A percentile compares a stretch with the other conserved stretches of the same genome.
phyloP scores from a whole-genome alignment of 352 stramenopile genomes.

The Globisporangium canariense region DNA sequence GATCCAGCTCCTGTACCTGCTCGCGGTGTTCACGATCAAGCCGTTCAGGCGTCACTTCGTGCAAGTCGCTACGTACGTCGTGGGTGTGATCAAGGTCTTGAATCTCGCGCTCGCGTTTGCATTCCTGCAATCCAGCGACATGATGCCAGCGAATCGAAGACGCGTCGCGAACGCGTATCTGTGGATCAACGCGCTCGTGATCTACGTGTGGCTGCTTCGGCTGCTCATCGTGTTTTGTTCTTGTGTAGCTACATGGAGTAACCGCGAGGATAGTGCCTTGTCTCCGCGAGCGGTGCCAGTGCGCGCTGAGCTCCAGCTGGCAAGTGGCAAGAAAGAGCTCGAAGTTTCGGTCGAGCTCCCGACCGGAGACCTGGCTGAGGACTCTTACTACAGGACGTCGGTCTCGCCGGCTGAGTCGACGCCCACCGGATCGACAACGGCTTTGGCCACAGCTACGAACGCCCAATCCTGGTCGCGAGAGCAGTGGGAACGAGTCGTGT shows the following conservation, averaged over 20 bases:
- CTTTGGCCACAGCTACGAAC: conserved; percentile 31
- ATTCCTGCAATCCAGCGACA: conserved; percentile 24
- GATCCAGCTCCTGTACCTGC: conserved; percentile 31
- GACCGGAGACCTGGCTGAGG: background rate
- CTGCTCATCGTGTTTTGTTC: conserved; percentile 23
- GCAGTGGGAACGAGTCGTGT: conserved; percentile 11
- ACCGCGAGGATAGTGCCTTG: background rate
- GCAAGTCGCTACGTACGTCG: conserved; percentile 9
- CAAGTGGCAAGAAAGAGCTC: conserved; percentile 3
- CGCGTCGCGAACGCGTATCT: conserved; percentile 27
- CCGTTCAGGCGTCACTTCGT: conserved; percentile 27
- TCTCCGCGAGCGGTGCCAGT: background rate
- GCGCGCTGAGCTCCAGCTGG: background rate
- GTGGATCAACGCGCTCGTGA: conserved; percentile 26
- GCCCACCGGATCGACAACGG: conserved; percentile 25
- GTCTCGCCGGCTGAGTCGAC: conserved; percentile 28
- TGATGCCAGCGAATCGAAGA: conserved; percentile 15
- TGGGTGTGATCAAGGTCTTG: conserved; percentile 26
- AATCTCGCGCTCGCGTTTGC: conserved; percentile 35
- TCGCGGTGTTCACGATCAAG: conserved; percentile 25
- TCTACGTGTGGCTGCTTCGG: conserved; percentile 30
- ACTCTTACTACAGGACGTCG: conserved; percentile 10
- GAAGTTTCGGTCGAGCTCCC: background rate
- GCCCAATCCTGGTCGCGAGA: conserved; percentile 18
- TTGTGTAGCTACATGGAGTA: conserved; percentile 14